These are phyloP conservation scores for Nicotiana rustica DNA, from an alignment of 305 asterid species.

Conservation along the genomic window DNA sequence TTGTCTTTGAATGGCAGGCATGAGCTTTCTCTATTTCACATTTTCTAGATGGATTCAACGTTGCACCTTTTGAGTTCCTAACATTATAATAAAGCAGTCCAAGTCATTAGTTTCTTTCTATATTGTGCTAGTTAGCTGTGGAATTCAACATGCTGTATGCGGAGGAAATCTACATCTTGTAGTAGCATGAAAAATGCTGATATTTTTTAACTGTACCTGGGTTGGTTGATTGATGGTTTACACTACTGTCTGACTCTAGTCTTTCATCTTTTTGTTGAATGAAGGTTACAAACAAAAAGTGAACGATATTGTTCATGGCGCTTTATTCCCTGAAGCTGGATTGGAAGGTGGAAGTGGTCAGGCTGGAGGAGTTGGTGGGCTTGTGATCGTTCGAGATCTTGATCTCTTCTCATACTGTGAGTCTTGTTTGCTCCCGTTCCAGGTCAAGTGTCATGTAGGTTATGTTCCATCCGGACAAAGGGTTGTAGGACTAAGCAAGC, in stretches of 20 bases:
- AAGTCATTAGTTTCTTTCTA: not conserved
- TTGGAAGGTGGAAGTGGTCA: slow-evolving; percentile 73
- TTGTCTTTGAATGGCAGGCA: not conserved
- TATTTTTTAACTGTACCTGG: not conserved
- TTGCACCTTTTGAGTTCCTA: not conserved
- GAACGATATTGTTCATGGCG: slow-evolving; percentile 79
- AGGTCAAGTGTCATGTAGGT: slow-evolving; percentile 88
- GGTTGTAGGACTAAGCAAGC: slow-evolving; percentile 92
- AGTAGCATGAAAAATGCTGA: not conserved
- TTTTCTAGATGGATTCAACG: not conserved
- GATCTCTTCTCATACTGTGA: slow-evolving; percentile 92
- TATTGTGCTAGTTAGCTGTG: not conserved
- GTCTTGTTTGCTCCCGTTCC: slow-evolving; percentile 96
- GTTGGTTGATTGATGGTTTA: not conserved
- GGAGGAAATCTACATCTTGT: not conserved
- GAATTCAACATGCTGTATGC: not conserved
- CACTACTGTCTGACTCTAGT: not conserved
- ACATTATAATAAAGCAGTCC: not conserved
- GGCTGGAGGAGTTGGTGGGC: slow-evolving; percentile 96
- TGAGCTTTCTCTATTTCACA: slow-evolving; percentile 10
- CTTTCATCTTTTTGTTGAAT: slow-evolving; percentile 25
- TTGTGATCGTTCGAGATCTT: slow-evolving; percentile 90
- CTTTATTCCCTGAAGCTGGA: slow-evolving; percentile 92
- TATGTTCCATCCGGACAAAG: slow-evolving; percentile 81
- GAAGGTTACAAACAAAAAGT: slow-evolving; percentile 82